Percentiles rank a stretch among this genome's conserved stretches.
Evolutionary conservation across 306 rosid genomes (phyloP).

Genomic region (Ziziphus jujuba): DNA sequence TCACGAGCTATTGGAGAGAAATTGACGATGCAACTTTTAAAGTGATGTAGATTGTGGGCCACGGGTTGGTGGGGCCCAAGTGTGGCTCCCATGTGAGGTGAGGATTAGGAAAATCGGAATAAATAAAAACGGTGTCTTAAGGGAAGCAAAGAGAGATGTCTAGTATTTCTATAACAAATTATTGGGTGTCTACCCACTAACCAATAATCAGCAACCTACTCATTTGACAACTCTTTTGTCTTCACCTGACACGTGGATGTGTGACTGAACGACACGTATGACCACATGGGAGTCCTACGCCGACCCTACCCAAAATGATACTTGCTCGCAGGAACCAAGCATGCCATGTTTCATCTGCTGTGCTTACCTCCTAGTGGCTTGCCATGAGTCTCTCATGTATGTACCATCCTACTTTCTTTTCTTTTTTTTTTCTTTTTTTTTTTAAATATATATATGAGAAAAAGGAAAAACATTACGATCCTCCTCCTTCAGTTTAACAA

Average conservation of each 20-base stretch:
- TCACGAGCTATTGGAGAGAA: conserved; percentile 9
- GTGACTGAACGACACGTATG: conserved; percentile 17
- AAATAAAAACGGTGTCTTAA: conserved; percentile 9
- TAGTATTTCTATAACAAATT: conserved; percentile 5
- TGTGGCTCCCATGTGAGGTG: conserved; percentile 4
- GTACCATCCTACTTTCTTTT: conserved; percentile 6
- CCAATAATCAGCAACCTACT: conserved; percentile 10
- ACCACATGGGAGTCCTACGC: conserved; percentile 43
- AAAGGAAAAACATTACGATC: background rate
- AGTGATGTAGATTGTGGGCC: background rate
- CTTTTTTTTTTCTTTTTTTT: no score
- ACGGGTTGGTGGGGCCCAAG: background rate
- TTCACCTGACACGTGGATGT: conserved; percentile 19
- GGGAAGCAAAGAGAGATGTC: background rate
- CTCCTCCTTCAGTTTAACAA: no score
- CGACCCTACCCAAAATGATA: background rate
- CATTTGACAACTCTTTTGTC: conserved; percentile 41
- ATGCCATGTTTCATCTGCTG: conserved; percentile 8
- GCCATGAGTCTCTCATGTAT: conserved; percentile 25
- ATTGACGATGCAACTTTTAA: background rate
- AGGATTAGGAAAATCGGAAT: background rate
- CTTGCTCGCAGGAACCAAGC: background rate
- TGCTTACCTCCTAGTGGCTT: conserved; percentile 20
- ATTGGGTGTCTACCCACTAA: conserved; percentile 1
- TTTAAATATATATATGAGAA: no score